Percentiles rank a stretch among this genome's conserved stretches.
Evolutionary conservation across 1,284 basidiomycete species (phyloP).

Genomic region (Entoloma clypeatum): DNA sequence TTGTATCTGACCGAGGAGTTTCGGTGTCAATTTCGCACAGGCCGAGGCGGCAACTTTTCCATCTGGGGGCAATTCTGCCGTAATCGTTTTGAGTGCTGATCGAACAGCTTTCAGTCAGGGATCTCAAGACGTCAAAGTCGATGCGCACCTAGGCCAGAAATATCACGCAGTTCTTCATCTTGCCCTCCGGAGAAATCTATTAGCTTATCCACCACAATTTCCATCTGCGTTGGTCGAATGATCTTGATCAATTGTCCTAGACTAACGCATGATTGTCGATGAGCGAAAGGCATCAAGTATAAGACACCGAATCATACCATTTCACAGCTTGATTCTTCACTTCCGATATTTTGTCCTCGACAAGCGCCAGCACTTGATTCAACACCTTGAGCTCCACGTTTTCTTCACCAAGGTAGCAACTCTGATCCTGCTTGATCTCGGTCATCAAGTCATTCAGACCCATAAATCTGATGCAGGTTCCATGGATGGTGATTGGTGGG

Average conservation of each 20-base stretch:
- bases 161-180: constrained; percentile 90
- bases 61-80: constrained; percentile 80
- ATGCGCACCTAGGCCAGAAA: constrained; percentile 82
- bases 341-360: constrained; percentile 94
- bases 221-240: constrained; percentile 79
- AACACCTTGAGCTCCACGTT: constrained; percentile 76
- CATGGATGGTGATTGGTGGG: constrained; percentile 11
- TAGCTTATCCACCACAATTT: constrained; percentile 81
- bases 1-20: constrained; percentile 73
- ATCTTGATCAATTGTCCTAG: constrained; percentile 86
- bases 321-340: constrained; percentile 98
- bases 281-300: background rate
- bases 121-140: constrained; percentile 1
- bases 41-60: constrained; percentile 75
- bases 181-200: constrained; percentile 81
- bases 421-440: constrained; percentile 74
- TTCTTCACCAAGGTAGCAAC: constrained; percentile 77
- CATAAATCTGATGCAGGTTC: constrained; percentile 69
- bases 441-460: constrained; percentile 88
- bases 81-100: constrained; percentile 92
- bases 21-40: constrained; percentile 85
- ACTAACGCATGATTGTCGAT: constrained; percentile 35
- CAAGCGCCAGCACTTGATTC: constrained; percentile 75
- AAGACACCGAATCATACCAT: constrained; percentile 52
- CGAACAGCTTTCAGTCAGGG: background rate